A percentile compares a stretch with the other conserved stretches of the same genome.
phyloP scores from a whole-genome alignment of 176 grass and related monocot species.

The Avena sativa region DNA sequence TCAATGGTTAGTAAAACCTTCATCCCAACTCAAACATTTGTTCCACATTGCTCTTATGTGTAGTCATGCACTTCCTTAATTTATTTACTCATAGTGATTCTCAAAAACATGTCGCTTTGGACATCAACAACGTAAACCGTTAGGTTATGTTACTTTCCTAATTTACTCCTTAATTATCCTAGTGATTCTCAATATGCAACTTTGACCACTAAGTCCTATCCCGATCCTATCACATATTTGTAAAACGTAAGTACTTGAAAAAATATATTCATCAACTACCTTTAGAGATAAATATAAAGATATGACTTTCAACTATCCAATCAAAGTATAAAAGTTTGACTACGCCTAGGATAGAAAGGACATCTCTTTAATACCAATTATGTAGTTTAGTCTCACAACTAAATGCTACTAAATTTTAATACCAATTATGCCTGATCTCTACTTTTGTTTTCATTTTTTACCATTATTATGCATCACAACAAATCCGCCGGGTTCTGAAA shows the following conservation, averaged over 20 bases:
- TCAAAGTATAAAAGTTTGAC: background rate
- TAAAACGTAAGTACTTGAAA: background rate
- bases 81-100: background rate
- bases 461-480: background rate
- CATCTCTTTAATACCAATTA: background rate
- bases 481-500: background rate
- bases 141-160: background rate
- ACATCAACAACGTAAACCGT: background rate
- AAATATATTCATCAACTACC: background rate
- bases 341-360: background rate
- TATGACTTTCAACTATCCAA: background rate
- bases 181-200: background rate
- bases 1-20: background rate
- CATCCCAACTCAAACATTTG: background rate
- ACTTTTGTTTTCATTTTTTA: background rate
- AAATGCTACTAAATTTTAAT: background rate
- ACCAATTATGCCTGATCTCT: background rate
- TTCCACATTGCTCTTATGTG: background rate
- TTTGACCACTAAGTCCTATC: background rate
- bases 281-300: background rate
- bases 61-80: background rate
- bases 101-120: background rate
- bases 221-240: background rate
- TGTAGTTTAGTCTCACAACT: background rate
- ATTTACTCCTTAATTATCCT: background rate